Base-by-base conservation (phyloP, 2,329 filamentous ascomycete genomes). In the Nemania serpens region DNA sequence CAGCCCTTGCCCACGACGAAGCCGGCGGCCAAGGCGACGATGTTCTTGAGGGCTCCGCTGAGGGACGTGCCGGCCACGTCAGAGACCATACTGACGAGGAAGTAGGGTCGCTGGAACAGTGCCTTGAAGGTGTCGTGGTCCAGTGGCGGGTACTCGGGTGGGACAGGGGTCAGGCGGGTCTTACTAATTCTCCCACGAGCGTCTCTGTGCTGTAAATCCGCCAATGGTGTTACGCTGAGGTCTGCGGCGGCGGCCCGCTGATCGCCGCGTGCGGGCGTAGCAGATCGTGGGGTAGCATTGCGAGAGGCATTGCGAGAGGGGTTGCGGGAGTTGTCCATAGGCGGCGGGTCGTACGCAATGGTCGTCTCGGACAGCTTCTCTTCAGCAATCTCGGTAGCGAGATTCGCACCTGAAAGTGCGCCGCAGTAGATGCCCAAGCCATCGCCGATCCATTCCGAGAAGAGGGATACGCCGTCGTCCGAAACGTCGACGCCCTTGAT, bases 281-380 rank as follows among this genome's bases (percentile, higher is more conserved):
- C 73, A 20, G 76, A 78, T 29, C 79, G 78, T 37, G 81, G 79
- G 71, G 82, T 77, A 48, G 70, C 68, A 48, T 76, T 76, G 5
- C 84, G 84, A 11, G 89, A 88, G 46, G 70, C 68, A 48, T 76
- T 76, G 5, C 84, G 84, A 11, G 89, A 88, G 1, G 91, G 88
- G 43, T 88, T 87, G 70, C 89, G 87, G 69, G 90, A 95, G 78
- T 75, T 77, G 69, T 98, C 94, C 80, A 96, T 87, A 15, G 86
- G 84, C 0, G 95, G 95, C 22, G 95, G 94, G 72, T 97, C 93
- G 76, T 99, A 99, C 48, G 93, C 95, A 62, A 99, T 89, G 20
- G 94, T 99, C 2, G 95, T 98, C 79, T 98, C 95, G 63, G 91
- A 97, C 85, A 92, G 98, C 76, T 97, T 97, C 81, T 97, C 95